Percentiles rank a stretch among this genome's conserved stretches.
These are phyloP conservation scores for Globisporangium nodosum DNA, from an alignment of 352 stramenopile genomes.

Conservation along the genomic window DNA sequence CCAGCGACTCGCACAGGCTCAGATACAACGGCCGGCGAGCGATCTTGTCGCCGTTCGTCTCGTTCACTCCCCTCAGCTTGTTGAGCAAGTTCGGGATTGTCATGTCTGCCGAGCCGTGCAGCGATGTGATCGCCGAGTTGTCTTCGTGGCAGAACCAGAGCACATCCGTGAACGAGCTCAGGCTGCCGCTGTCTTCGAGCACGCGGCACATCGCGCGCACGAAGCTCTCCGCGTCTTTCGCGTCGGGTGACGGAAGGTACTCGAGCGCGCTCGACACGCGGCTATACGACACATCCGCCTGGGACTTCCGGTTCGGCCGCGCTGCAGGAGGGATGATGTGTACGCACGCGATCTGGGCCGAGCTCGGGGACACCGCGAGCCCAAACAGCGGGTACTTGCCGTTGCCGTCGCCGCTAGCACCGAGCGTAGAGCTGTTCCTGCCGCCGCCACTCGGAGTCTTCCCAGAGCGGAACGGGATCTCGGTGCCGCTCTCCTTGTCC, in stretches of 20 bases:
- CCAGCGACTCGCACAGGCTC: slow-evolving; percentile 50
- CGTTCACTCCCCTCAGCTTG: slow-evolving; percentile 35
- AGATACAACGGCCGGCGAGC: slow-evolving; percentile 53
- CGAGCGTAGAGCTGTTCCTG: not conserved
- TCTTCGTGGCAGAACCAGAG: slow-evolving; percentile 79
- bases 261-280: slow-evolving; percentile 69
- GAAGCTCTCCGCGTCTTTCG: slow-evolving; percentile 32
- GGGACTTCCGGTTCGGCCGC: slow-evolving; percentile 74
- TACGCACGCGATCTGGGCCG: slow-evolving; percentile 53
- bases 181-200: slow-evolving; percentile 41
- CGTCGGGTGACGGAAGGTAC: slow-evolving; percentile 58
- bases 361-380: slow-evolving; percentile 63
- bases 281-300: slow-evolving; percentile 82
- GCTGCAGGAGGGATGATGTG: slow-evolving; percentile 73
- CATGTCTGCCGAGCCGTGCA: slow-evolving; percentile 43
- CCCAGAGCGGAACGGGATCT: slow-evolving; percentile 14
- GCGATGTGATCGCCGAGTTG: slow-evolving; percentile 44
- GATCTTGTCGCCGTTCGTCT: slow-evolving; percentile 5
- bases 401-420: not conserved
- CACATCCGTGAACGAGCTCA: slow-evolving; percentile 67
- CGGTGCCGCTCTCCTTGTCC: slow-evolving; percentile 35
- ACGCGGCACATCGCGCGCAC: slow-evolving; percentile 45
- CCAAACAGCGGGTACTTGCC: slow-evolving; percentile 69
- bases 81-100: slow-evolving; percentile 49
- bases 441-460: not conserved